Conservation (phyloP, 106 monocot genomes). For the Apostasia ramifera region DNA sequence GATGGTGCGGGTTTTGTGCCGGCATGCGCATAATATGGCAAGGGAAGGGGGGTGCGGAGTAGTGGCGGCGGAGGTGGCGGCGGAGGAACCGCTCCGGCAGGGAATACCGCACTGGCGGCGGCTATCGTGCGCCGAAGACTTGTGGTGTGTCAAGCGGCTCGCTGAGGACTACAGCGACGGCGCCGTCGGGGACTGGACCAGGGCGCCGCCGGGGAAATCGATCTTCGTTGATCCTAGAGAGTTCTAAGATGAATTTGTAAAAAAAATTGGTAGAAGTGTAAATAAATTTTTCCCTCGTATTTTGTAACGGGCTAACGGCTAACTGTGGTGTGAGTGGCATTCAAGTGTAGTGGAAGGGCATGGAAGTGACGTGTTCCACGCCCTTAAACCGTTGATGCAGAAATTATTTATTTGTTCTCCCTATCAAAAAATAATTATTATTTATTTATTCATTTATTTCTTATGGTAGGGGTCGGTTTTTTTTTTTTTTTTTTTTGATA, state of each 20-base stretch:
- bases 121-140: conserved; percentile 48
- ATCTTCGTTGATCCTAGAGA: conserved; percentile 80
- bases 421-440: too few species aligned
- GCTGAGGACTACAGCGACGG: conserved; percentile 44
- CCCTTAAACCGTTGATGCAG: too few species aligned
- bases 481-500: too few species aligned
- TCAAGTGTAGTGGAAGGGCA: too few species aligned
- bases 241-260: conserved; percentile 4
- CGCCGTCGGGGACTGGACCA: conserved; percentile 58
- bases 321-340: too few species aligned
- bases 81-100: conserved; percentile 37
- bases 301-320: too few species aligned
- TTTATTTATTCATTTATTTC: too few species aligned
- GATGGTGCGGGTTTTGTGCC: conserved; percentile 30
- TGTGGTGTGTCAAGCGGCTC: conserved; percentile 79
- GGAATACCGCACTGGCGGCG: conserved; percentile 55
- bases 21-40: conserved; percentile 63
- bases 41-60: conserved; percentile 40
- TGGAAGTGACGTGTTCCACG: too few species aligned
- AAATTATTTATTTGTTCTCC: too few species aligned
- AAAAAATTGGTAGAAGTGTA: too few species aligned
- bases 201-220: conserved; percentile 29
- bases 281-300: too few species aligned
- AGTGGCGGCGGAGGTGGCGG: conserved; percentile 61
- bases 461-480: too few species aligned